Evolutionary conservation across 2,329 filamentous ascomycete species (phyloP).

Genomic region (Aspergillus nomiae): DNA sequence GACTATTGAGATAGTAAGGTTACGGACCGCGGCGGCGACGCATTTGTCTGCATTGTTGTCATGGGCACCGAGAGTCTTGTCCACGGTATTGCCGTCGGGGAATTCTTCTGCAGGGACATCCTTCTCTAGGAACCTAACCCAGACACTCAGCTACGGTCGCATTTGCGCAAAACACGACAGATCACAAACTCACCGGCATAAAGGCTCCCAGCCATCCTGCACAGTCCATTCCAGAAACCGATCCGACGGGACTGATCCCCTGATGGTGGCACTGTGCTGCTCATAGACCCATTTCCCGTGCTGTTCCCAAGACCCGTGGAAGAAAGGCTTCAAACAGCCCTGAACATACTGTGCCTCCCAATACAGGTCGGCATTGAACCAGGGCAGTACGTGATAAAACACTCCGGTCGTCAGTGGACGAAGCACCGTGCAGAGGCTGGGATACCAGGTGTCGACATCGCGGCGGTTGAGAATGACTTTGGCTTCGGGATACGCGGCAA

Average conservation of each 20-base stretch:
- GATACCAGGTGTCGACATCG: conserved; percentile 21
- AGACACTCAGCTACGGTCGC: neutral
- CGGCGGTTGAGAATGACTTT: conserved; percentile 29
- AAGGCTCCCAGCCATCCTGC: conserved; percentile 20
- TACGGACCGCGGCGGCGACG: neutral
- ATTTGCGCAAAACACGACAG: neutral
- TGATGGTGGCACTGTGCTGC: conserved; percentile 13
- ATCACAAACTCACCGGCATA: conserved; percentile 10
- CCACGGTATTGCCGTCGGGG: conserved; percentile 10
- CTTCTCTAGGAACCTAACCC: conserved; percentile 13
- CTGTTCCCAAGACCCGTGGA: conserved; percentile 3
- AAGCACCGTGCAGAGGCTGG: conserved; percentile 6
- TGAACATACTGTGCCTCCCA: conserved; percentile 9
- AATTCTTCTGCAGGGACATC: conserved; percentile 7
- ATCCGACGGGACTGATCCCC: neutral
- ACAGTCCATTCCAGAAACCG: conserved; percentile 15
- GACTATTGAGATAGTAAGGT: neutral
- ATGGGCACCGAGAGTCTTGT: neutral
- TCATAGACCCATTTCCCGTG: conserved; percentile 16
- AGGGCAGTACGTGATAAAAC: conserved; percentile 5
- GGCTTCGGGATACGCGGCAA: conserved; percentile 26
- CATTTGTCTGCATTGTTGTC: conserved; percentile 1
- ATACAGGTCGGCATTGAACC: conserved; percentile 15
- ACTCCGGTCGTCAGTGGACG: neutral
- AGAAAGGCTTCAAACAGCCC: conserved; percentile 1